phyloP scores from a whole-genome alignment of 148 eudicot species.

The Fallopia convolvulus region DNA sequence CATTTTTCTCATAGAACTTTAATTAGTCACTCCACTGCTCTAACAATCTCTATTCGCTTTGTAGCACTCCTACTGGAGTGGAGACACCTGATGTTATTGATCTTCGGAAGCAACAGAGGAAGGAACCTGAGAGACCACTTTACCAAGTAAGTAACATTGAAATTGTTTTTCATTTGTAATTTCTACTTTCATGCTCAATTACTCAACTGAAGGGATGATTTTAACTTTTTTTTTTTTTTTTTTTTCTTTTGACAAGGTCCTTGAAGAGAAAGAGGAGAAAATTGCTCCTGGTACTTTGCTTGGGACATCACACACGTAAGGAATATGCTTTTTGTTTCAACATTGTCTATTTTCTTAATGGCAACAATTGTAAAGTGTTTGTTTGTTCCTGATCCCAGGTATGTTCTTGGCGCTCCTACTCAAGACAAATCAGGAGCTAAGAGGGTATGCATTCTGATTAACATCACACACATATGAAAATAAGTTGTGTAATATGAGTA shows the following conservation, averaged over 20 bases:
- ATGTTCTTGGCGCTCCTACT: constrained; percentile 56
- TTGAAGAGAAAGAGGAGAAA: constrained; percentile 88
- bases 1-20: too few relatives aligned
- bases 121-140: constrained; percentile 93
- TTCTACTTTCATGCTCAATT: not conserved
- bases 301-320: constrained; percentile 84
- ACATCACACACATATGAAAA: not conserved
- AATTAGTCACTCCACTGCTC: not conserved
- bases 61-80: constrained; percentile 96
- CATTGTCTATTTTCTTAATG: not conserved
- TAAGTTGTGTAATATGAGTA: not conserved
- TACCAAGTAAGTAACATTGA: constrained; percentile 51
- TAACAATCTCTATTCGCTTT: constrained; percentile 11
- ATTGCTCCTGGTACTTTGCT: constrained; percentile 84
- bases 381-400: constrained; percentile 33
- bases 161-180: not conserved
- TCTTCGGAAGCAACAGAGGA: constrained; percentile 95
- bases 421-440: constrained; percentile 92
- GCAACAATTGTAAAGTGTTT: not conserved
- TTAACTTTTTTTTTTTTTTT: not conserved
- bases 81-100: constrained; percentile 99
- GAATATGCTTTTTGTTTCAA: constrained; percentile 4
- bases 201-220: not conserved
- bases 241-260: constrained; percentile 46
- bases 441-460: constrained; percentile 39